Base-by-base conservation (phyloP, 2,329 filamentous ascomycete species). In the Botrytis byssoidea region DNA sequence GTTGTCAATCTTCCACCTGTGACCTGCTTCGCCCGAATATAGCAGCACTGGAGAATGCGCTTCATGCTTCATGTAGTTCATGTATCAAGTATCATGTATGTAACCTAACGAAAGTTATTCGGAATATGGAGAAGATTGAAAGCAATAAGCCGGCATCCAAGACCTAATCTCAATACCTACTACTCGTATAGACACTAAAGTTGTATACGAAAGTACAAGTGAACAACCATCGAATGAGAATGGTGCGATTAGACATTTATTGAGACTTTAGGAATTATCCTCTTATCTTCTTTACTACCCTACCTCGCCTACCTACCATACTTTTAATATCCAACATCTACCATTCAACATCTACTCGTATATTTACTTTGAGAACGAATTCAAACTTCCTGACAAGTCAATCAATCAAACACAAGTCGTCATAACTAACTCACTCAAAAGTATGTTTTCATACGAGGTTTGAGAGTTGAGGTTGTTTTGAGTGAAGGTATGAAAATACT, bases 371-470 rank as follows among this genome's bases (percentile, higher is more conserved):
- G 1, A 35, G 22, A 55, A 35, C 55, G 32, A 67, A 29, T 55
- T 55, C 65, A 40, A 40, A 9, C 14, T 7, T 40, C 35, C 37
- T 67, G 32, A 48, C 46, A 10, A 40, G 48, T 16, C 48, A n/a
- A n/a, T n/a, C 48, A 55, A 40, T 12, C 48, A 20, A 40, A 67
- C 14, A 40, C 5, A 55, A 7, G 22, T 55, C 65, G 32, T 40
- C 46, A 40, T 67, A 40, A 40, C 20, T 20, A 51, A 55, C 25
- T 51, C 32, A 55, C 35, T 55, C 32, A 12, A 40, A 46, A 40
- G 46, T 32, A 67, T 55, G 65, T 55, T 67, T 55, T 67, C 65
- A 40, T 29, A 29, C n/a, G 46, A 67, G 65, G 46, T 37, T 25
- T 37, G 16, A 40, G 32, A 55, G 18, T 67, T 40, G 35, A 67